Evolutionary conservation across 768 basidiomycete genomes (phyloP).

Genomic region (Lentinula edodes): DNA sequence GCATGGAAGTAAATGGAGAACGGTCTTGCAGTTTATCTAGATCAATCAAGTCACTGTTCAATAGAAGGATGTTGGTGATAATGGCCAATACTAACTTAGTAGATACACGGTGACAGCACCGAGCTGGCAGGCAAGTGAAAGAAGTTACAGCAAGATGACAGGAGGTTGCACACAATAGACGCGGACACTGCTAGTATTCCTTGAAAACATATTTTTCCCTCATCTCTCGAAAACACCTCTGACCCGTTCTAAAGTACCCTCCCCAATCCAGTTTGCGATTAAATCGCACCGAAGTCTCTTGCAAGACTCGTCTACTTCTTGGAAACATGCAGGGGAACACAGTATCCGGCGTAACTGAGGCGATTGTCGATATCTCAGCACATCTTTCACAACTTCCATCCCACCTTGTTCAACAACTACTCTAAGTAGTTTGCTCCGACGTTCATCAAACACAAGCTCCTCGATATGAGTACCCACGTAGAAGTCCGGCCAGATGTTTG

Average conservation of each 20-base stretch:
- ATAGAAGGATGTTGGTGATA: too few species aligned
- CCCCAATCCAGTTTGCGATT: constrained; percentile 17
- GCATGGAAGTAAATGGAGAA: too few species aligned
- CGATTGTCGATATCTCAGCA: constrained; percentile 54
- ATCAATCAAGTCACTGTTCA: too few species aligned
- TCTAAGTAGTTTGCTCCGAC: constrained; percentile 42
- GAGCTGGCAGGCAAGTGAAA: too few species aligned
- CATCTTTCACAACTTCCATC: constrained; percentile 39
- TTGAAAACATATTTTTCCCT: too few species aligned
- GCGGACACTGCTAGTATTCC: too few species aligned
- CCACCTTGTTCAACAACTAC: constrained; percentile 48
- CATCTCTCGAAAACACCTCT: constrained; percentile 2
- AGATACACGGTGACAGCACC: too few species aligned
- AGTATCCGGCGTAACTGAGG: constrained; percentile 23
- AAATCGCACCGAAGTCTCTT: constrained; percentile 15
- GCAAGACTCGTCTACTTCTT: background rate
- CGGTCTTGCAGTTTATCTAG: too few species aligned
- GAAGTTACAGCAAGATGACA: too few species aligned
- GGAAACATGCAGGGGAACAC: constrained; percentile 48
- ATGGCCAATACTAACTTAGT: too few species aligned
- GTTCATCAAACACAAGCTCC: constrained; percentile 18
- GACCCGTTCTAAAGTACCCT: constrained; percentile 9
- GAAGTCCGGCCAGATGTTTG: constrained; percentile 69
- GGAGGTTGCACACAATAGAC: too few species aligned
- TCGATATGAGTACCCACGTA: constrained; percentile 6